A percentile compares a stretch with the other conserved stretches of the same genome.
Conservation (phyloP, 805 yeast species). For the Kodamaea leandrae region DNA sequence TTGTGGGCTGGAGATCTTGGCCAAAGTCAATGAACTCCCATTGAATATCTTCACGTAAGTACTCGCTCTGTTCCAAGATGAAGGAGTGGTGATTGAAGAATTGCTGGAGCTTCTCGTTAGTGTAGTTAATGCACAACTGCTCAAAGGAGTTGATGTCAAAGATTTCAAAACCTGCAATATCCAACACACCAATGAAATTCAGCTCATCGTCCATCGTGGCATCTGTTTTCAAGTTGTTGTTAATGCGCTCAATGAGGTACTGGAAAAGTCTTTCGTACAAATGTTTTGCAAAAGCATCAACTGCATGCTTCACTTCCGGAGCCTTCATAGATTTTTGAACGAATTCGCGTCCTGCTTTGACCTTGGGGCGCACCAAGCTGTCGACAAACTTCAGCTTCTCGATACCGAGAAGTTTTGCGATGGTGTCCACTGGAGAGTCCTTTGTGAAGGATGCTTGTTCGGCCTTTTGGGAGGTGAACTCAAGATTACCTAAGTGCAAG, state of each 20-base stretch:
- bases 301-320: conserved; percentile 70
- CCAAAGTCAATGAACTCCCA: conserved; percentile 91
- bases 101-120: conserved; percentile 60
- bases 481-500: conserved; percentile 82
- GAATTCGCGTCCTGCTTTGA: conserved; percentile 86
- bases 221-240: conserved; percentile 49
- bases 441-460: conserved; percentile 74
- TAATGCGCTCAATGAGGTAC: conserved; percentile 71
- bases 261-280: conserved; percentile 83
- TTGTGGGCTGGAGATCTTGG: conserved; percentile 89
- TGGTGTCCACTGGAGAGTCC: conserved; percentile 45
- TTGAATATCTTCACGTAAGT: conserved; percentile 54
- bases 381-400: conserved; percentile 48
- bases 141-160: conserved; percentile 57
- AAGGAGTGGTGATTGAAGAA: conserved; percentile 63
- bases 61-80: conserved; percentile 59
- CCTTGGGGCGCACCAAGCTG: conserved; percentile 72
- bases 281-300: conserved; percentile 86
- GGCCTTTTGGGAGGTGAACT: conserved; percentile 60
- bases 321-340: conserved; percentile 79
- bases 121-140: conserved; percentile 58
- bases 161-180: conserved; percentile 63
- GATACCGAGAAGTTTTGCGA: conserved; percentile 68
- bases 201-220: conserved; percentile 25
- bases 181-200: conserved; percentile 55